phyloP scores from a whole-genome alignment of 75 land plant genomes.

The Selaginella moellendorffii region DNA sequence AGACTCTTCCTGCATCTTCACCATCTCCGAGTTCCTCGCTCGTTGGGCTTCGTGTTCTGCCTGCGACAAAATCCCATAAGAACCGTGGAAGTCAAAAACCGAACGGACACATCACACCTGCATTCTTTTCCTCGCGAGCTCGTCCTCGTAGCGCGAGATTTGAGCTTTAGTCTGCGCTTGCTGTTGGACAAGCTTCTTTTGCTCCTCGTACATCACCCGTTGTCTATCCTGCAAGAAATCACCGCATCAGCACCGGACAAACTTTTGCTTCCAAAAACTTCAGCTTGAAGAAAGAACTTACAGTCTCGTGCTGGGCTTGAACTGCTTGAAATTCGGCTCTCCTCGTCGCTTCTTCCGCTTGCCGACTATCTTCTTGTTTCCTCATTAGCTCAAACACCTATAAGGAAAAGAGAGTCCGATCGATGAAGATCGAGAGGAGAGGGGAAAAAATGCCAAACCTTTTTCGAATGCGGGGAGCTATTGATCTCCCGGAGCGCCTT shows the following conservation, averaged over 20 bases:
- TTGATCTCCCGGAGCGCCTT: slow-evolving; percentile 51
- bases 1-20: slow-evolving; percentile 91
- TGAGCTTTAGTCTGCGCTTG: slow-evolving; percentile 90
- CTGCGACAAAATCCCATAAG: too few relatives aligned
- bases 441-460: slow-evolving; percentile 43
- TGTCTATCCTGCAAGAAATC: slow-evolving; percentile 53
- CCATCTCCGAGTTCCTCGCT: slow-evolving; percentile 59
- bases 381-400: slow-evolving; percentile 69
- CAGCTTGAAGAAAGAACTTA: too few relatives aligned
- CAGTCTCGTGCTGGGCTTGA: slow-evolving; percentile 66
- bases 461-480: slow-evolving; percentile 42
- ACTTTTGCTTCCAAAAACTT: too few relatives aligned
- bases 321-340: slow-evolving; percentile 60
- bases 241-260: too few relatives aligned
- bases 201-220: slow-evolving; percentile 74
- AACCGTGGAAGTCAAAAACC: too few relatives aligned
- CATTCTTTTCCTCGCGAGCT: slow-evolving; percentile 90
- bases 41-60: slow-evolving; percentile 84
- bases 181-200: slow-evolving; percentile 70
- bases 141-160: slow-evolving; percentile 92
- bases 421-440: too few relatives aligned
- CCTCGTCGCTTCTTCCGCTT: slow-evolving; percentile 40
- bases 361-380: slow-evolving; percentile 87
- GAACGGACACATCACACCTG: slow-evolving; percentile 35
- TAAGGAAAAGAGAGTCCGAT: too few relatives aligned